Evolutionary conservation across 2,329 filamentous ascomycete genomes (phyloP), one percentile per base, ranked within the genome.

Genomic region (Zelopaecilomyces penicillatus): DNA sequence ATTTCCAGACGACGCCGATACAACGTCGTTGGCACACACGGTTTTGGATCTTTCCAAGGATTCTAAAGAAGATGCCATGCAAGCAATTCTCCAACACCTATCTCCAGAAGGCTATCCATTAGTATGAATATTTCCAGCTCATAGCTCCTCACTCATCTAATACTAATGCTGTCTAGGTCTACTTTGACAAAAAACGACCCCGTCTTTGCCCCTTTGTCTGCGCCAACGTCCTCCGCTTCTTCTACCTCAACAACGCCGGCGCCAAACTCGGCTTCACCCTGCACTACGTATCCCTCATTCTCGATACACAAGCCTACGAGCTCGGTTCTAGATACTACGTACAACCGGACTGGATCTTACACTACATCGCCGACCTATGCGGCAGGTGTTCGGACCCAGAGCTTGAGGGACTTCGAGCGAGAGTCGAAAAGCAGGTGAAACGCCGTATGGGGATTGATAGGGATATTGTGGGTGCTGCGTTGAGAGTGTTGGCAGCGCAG

Each of bases 201-300:
- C 44, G 44, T 10, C 9, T 46, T 12, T 46, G 44, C 39, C 44
- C 38, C 10, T 35, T 30, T 30, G 39, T 42, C 10, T 7, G 31
- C 28, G 44, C 44, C 39, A 46, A 46, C 12, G 35, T 46, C 10
- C 35, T 46, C 26, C 39, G 44, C 6, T 42, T 46, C 39, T 46
- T 46, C 33, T 42, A 39, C 27, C 40, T 46, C 34, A 46, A 42
- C 44, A 30, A 19, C 26, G 11, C 27, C 4, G 44, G 39, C 8
- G 12, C 34, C 28, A 11, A 31, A 28, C 42, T 47, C 3, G 11
- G 30, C 11, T 11, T 29, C 8, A 31, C 45, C 6, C 35, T 39
- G 3, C 19, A n/a, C 29, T 44, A 38, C 30, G 28, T 47, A 27
- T 44, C 38, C 42, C 37, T 35, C 9, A 6, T 47, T 8, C 35